These are phyloP conservation scores for Citrullus mucosospermus DNA, from an alignment of 306 rosid genomes.

Conservation along the genomic window DNA sequence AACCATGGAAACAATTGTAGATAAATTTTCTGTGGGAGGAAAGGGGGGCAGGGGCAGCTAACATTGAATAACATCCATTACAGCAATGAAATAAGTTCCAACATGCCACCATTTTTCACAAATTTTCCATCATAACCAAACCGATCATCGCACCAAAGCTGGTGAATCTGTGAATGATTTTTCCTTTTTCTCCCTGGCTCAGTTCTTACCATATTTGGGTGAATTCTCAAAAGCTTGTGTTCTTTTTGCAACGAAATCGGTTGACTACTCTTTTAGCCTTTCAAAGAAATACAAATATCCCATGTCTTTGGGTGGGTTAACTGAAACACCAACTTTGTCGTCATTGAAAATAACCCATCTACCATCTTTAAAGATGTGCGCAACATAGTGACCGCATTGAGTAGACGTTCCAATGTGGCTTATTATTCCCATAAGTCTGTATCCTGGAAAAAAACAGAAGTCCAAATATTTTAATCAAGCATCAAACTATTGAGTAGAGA, in stretches of 20 bases:
- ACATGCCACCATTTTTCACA: not conserved
- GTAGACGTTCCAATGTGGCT: constrained; percentile 97
- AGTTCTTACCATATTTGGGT: not conserved
- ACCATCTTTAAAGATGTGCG: constrained; percentile 80
- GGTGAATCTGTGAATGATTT: not conserved
- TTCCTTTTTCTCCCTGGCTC: not conserved
- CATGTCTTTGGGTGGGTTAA: constrained; percentile 95
- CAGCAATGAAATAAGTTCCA: constrained; percentile 1
- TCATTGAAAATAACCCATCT: constrained; percentile 94
- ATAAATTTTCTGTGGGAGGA: not conserved
- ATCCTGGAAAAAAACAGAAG: constrained; percentile 31
- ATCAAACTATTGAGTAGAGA: not conserved
- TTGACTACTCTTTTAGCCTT: constrained; percentile 33
- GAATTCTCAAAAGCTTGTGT: not conserved
- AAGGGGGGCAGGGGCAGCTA: not conserved
- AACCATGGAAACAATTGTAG: not conserved
- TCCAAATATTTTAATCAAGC: not conserved
- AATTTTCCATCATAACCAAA: not conserved
- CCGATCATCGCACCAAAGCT: not conserved
- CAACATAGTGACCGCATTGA: constrained; percentile 90
- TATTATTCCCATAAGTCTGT: constrained; percentile 68
- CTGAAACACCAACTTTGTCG: constrained; percentile 78
- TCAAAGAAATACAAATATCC: constrained; percentile 89
- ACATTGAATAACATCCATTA: not conserved
- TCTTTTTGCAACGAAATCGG: not conserved